These are phyloP conservation scores for Silene uniflora DNA, from an alignment of 148 eudicot genomes.

Conservation along the genomic window DNA sequence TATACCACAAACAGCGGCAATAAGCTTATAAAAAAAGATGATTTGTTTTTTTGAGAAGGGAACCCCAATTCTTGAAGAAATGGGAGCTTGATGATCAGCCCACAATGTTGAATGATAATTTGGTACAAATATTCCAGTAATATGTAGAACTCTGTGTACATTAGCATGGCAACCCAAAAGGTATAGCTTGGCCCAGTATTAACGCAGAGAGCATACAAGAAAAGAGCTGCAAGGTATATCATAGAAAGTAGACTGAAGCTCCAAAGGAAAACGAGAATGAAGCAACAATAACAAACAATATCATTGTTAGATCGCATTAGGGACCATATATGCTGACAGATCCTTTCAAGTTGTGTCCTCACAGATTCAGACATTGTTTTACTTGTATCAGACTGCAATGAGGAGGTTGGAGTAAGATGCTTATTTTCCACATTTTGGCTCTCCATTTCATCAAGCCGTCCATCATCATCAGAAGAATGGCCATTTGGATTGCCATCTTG, in stretches of 20 bases:
- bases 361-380: slow-evolving; percentile 60
- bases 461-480: slow-evolving; percentile 45
- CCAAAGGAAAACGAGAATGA: slow-evolving; percentile 86
- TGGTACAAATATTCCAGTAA: slow-evolving; percentile 84
- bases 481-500: slow-evolving; percentile 53
- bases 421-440: slow-evolving; percentile 30
- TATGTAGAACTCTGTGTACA: slow-evolving; percentile 78
- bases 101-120: slow-evolving; percentile 91
- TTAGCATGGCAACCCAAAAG: slow-evolving; percentile 89
- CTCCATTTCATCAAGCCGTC: slow-evolving; percentile 37
- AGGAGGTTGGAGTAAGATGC: slow-evolving; percentile 50
- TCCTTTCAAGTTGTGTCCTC: slow-evolving; percentile 67
- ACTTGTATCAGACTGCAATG: slow-evolving; percentile 82
- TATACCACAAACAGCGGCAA: slow-evolving; percentile 81
- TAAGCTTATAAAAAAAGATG: slow-evolving; percentile 78
- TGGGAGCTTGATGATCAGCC: slow-evolving; percentile 51
- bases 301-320: slow-evolving; percentile 93
- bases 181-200: slow-evolving; percentile 79
- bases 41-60: slow-evolving; percentile 54
- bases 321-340: slow-evolving; percentile 73
- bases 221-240: slow-evolving; percentile 87
- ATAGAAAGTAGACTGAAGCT: slow-evolving; percentile 93
- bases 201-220: slow-evolving; percentile 90
- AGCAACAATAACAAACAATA: slow-evolving; percentile 93
- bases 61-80: slow-evolving; percentile 71